Conservation (phyloP, 352 stramenopile genomes). For the Discostella stelligera region DNA sequence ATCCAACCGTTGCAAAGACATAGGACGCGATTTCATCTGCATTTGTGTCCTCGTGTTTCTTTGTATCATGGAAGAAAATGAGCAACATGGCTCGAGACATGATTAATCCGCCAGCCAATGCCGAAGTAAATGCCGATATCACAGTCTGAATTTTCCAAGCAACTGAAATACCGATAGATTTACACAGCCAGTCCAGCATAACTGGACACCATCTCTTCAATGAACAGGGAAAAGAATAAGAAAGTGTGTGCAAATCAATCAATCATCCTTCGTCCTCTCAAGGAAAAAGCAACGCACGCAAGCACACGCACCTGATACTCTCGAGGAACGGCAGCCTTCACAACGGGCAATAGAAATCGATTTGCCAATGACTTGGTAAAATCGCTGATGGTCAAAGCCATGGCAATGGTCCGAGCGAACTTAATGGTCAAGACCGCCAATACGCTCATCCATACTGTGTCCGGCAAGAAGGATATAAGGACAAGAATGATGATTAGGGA, state of each 20-base stretch:
- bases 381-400: conserved; percentile 75
- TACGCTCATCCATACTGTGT: conserved; percentile 73
- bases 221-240: conserved; percentile 4
- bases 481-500: not conserved
- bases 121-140: conserved; percentile 68
- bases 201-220: conserved; percentile 34
- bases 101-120: conserved; percentile 69
- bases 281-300: not conserved
- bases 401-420: conserved; percentile 78
- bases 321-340: conserved; percentile 48
- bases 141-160: conserved; percentile 77
- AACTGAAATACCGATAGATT: conserved; percentile 72
- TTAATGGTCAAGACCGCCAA: conserved; percentile 81
- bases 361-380: conserved; percentile 72
- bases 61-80: conserved; percentile 44
- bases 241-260: not conserved
- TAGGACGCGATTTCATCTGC: conserved; percentile 78
- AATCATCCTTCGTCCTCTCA: not conserved
- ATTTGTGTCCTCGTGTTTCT: conserved; percentile 63
- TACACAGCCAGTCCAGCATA: conserved; percentile 56
- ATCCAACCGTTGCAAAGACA: conserved; percentile 71
- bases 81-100: conserved; percentile 60
- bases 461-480: not conserved
- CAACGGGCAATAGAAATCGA: conserved; percentile 60
- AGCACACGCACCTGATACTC: conserved; percentile 68